These are phyloP conservation scores for Quercus tomentella DNA, from an alignment of 331 rosid genomes.

Conservation along the genomic window DNA sequence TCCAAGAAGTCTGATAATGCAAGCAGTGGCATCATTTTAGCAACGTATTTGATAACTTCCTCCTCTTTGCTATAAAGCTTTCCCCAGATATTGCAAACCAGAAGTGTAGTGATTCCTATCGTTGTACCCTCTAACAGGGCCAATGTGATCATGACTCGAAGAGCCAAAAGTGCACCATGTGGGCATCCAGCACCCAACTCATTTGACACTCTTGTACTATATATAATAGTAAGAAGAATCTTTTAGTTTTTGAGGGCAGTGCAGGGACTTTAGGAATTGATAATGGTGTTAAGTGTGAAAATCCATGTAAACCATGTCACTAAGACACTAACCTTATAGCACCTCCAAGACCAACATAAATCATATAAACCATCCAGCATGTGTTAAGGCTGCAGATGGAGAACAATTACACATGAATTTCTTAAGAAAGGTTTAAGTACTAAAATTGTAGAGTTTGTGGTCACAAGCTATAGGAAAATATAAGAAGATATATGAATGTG, in stretches of 20 bases:
- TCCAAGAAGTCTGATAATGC: conserved; percentile 56
- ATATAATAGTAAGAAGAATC: neutral
- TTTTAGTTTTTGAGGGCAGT: neutral
- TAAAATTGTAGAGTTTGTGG: too few species aligned
- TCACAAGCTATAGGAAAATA: too few species aligned
- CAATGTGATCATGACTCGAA: conserved; percentile 27
- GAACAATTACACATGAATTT: neutral
- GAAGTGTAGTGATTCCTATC: conserved; percentile 29
- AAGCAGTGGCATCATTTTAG: conserved; percentile 53
- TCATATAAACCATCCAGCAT: conserved; percentile 61
- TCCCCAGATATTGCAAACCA: conserved; percentile 44
- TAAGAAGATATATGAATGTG: neutral
- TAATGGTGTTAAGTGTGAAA: neutral
- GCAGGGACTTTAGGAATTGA: neutral
- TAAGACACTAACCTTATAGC: conserved; percentile 51
- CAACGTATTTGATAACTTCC: conserved; percentile 44
- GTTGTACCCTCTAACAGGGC: conserved; percentile 34
- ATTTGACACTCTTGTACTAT: conserved; percentile 30
- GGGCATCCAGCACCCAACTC: conserved; percentile 53
- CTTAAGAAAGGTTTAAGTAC: too few species aligned
- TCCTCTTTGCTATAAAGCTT: conserved; percentile 47
- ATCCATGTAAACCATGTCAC: neutral
- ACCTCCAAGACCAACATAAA: conserved; percentile 63
- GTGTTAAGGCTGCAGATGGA: conserved; percentile 57
- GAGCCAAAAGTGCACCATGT: conserved; percentile 44